phyloP scores from a whole-genome alignment of 202 grass and related monocot species.

The Hordeum pubiflorum region DNA sequence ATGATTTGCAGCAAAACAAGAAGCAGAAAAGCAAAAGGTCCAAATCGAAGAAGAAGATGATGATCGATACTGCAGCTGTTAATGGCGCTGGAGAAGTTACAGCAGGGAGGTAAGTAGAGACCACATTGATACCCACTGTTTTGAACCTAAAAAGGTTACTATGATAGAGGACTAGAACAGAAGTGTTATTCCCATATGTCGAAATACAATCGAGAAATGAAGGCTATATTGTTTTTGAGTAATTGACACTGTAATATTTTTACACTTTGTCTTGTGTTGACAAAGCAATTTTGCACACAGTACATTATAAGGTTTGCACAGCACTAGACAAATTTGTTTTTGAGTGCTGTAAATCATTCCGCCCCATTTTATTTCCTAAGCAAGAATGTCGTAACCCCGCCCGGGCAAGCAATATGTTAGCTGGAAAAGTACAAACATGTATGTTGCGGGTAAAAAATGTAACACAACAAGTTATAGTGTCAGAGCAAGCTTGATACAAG shows the following conservation, averaged over 20 bases:
- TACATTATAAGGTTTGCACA: background rate
- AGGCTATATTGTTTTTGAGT: background rate
- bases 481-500: background rate
- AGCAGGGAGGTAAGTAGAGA: constrained; percentile 20
- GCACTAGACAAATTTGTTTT: background rate
- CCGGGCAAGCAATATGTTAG: background rate
- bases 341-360: background rate
- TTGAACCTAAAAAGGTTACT: background rate
- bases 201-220: background rate
- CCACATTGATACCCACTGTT: background rate
- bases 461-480: background rate
- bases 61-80: background rate
- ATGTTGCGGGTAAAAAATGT: background rate
- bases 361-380: background rate
- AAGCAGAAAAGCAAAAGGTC: constrained; percentile 42
- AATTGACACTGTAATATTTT: background rate
- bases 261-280: background rate
- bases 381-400: background rate
- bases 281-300: constrained; percentile 17
- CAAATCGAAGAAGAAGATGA: constrained; percentile 35
- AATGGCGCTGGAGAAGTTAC: constrained; percentile 15
- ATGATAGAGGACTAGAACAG: background rate
- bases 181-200: background rate
- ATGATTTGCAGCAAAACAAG: constrained; percentile 34
- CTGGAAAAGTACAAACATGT: background rate